Evolutionary conservation across 768 basidiomycete species (phyloP).

Genomic region (Podaxis pistillaris): DNA sequence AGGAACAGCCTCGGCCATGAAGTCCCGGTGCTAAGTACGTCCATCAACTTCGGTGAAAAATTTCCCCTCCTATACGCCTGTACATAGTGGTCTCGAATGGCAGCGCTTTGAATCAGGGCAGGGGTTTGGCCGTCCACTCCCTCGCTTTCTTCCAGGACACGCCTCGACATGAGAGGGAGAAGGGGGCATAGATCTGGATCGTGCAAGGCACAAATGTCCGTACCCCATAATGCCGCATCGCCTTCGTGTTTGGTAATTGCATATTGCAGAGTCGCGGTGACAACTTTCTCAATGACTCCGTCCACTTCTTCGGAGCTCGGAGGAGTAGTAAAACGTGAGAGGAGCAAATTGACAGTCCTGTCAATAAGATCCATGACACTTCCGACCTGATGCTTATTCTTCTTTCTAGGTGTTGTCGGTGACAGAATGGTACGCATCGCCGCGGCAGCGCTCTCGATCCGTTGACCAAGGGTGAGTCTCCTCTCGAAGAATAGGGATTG

Average conservation of each 20-base stretch:
- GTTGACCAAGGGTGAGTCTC: conserved; percentile 52
- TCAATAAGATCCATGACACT: conserved; percentile 81
- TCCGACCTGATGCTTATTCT: conserved; percentile 53
- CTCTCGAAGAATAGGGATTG: conserved; percentile 71
- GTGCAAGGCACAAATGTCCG: conserved; percentile 63
- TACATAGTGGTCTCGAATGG: conserved; percentile 51
- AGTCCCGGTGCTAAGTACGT: conserved; percentile 59
- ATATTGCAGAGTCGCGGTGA: conserved; percentile 75
- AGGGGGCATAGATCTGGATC: conserved; percentile 54
- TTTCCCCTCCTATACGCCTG: conserved; percentile 61
- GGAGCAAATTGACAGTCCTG: conserved; percentile 57
- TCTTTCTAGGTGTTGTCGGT: conserved; percentile 45
- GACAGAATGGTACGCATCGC: conserved; percentile 56
- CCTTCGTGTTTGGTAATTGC: conserved; percentile 63
- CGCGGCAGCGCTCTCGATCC: conserved; percentile 63
- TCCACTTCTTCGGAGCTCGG: conserved; percentile 66
- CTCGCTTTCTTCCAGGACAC: conserved; percentile 34
- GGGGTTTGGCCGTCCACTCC: conserved; percentile 28
- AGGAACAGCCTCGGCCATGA: conserved; percentile 75
- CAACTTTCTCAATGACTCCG: conserved; percentile 62
- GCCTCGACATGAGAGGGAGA: conserved; percentile 48
- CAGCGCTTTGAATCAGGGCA: conserved; percentile 26
- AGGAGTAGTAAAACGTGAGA: conserved; percentile 44
- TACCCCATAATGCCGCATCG: conserved; percentile 46
- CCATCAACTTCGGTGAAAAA: conserved; percentile 56